Evolutionary conservation across 2,329 filamentous ascomycete species (phyloP).

Genomic region (Trichophyton rubrum): DNA sequence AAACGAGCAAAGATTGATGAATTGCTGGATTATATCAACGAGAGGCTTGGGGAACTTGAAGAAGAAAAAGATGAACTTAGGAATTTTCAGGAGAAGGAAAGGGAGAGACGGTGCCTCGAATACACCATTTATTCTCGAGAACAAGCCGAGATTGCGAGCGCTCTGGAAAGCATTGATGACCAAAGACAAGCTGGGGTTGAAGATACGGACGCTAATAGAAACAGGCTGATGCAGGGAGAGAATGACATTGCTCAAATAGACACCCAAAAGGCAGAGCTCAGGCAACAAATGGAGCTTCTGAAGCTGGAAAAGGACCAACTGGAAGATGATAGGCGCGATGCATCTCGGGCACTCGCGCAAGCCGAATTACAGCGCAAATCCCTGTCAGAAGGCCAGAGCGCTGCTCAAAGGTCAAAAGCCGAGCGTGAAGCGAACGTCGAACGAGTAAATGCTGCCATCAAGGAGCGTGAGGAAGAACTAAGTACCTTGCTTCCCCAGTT

Average conservation of each 20-base stretch:
- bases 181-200: conserved; percentile 71
- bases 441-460: conserved; percentile 60
- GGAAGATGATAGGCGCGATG: conserved; percentile 78
- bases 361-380: conserved; percentile 74
- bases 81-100: conserved; percentile 88
- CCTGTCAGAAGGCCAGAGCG: conserved; percentile 68
- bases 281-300: conserved; percentile 71
- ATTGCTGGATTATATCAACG: conserved; percentile 79
- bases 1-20: conserved; percentile 93
- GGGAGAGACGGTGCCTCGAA: conserved; percentile 79
- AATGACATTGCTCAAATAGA: conserved; percentile 66
- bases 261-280: conserved; percentile 63
- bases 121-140: conserved; percentile 90
- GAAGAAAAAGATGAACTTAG: conserved; percentile 94
- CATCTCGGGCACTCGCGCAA: conserved; percentile 67
- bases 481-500: conserved; percentile 64
- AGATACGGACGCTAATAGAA: conserved; percentile 67
- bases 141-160: conserved; percentile 63
- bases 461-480: conserved; percentile 64
- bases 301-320: conserved; percentile 74
- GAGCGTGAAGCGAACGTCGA: conserved; percentile 61
- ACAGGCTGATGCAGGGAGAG: conserved; percentile 65
- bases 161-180: conserved; percentile 72
- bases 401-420: conserved; percentile 58
- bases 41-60: conserved; percentile 76